Conservation (phyloP, 345 rosid genomes). For the Populus deltoides region DNA sequence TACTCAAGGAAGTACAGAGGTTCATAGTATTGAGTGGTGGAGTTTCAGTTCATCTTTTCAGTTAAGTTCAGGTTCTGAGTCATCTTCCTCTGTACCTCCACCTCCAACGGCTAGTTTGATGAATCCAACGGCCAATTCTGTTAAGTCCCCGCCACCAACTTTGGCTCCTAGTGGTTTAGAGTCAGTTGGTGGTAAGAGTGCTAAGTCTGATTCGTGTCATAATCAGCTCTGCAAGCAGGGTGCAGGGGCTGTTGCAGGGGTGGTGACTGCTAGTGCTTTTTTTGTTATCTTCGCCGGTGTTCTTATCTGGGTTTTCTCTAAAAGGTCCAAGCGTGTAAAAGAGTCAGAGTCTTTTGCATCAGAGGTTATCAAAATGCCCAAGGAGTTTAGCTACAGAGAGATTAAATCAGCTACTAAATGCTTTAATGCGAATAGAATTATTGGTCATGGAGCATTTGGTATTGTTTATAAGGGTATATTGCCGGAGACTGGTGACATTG, state of each 20-base stretch:
- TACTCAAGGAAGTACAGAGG: conserved; percentile 96
- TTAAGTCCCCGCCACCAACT: conserved; percentile 60
- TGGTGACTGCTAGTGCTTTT: conserved; percentile 88
- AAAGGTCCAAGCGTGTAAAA: conserved; percentile 44
- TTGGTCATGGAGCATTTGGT: conserved; percentile 94
- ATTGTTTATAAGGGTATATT: conserved; percentile 85
- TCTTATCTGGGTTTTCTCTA: conserved; percentile 70
- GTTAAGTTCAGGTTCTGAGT: conserved; percentile 33
- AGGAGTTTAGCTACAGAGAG: conserved; percentile 85
- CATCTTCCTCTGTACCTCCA: conserved; percentile 47
- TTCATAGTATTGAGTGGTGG: conserved; percentile 95
- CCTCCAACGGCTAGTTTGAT: conserved; percentile 60
- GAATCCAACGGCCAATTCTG: conserved; percentile 70
- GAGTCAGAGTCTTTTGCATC: conserved; percentile 64
- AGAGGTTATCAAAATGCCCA: conserved; percentile 81
- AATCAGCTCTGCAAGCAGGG: conserved; percentile 80
- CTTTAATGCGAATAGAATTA: conserved; percentile 63
- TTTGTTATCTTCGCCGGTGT: conserved; percentile 72
- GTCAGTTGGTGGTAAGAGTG: conserved; percentile 16
- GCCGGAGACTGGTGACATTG: conserved; percentile 60
- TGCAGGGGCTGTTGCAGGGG: conserved; percentile 96
- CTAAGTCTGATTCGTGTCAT: conserved; percentile 51
- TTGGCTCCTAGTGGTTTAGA: conserved; percentile 43
- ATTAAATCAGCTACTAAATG: conserved; percentile 73
- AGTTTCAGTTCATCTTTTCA: conserved; percentile 75